Evolutionary conservation across 306 rosid genomes (phyloP).

Genomic region (Pyrus pyrifolia): DNA sequence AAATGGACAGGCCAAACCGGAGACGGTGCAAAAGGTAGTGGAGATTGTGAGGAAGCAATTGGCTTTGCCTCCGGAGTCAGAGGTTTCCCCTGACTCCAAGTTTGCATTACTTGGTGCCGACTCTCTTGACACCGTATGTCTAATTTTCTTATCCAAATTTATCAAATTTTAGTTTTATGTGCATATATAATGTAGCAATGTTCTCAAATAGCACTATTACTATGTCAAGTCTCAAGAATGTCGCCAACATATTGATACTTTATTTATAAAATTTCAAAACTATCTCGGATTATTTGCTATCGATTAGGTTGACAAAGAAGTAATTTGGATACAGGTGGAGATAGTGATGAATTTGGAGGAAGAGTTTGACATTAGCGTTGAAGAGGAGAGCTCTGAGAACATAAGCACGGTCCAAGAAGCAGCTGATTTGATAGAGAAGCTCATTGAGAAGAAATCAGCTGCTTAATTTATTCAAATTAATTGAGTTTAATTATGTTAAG

Average conservation of each 20-base stretch:
- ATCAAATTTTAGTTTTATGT: background rate
- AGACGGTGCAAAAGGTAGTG: conserved; percentile 37
- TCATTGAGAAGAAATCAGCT: conserved; percentile 21
- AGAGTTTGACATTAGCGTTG: conserved; percentile 37
- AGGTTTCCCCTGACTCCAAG: conserved; percentile 36
- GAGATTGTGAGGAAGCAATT: conserved; percentile 40
- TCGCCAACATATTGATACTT: no score
- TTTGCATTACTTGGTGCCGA: conserved; percentile 40
- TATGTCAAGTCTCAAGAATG: no score
- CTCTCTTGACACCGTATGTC: conserved; percentile 33
- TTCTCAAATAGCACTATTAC: no score
- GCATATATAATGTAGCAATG: no score
- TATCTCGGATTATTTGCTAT: no score
- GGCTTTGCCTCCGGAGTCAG: conserved; percentile 30
- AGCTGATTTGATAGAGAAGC: conserved; percentile 42
- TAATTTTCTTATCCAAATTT: background rate
- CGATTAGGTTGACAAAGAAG: background rate
- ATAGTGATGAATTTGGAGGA: conserved; percentile 41
- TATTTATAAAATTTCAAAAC: no score
- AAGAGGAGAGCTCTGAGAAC: conserved; percentile 39
- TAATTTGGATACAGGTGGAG: conserved; percentile 28
- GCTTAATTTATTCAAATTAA: background rate
- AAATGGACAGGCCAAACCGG: conserved; percentile 28
- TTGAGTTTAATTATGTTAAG: background rate
- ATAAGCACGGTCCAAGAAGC: conserved; percentile 41